Evolutionary conservation across 495 filamentous ascomycete species (phyloP).

Genomic region (Pyronema domesticum): DNA sequence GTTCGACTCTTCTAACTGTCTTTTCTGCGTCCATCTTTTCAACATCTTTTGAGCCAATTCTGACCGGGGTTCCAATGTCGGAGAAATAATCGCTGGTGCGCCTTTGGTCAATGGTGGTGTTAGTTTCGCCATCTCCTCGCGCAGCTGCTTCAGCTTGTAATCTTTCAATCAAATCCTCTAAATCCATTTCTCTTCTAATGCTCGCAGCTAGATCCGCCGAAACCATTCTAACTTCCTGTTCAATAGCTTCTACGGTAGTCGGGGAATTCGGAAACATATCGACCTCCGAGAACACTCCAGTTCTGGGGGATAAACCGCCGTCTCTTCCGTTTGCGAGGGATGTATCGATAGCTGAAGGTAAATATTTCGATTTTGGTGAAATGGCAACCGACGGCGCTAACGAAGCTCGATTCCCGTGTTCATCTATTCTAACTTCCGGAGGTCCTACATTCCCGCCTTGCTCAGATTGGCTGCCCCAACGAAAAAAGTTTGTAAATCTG

Average conservation of each 20-base stretch:
- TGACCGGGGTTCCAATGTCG: constrained; percentile 73
- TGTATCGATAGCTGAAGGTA: constrained; percentile 34
- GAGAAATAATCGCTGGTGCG: constrained; percentile 97
- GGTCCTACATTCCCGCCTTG: constrained; percentile 25
- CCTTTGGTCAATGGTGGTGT: constrained; percentile 23
- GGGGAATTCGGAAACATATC: constrained; percentile 26
- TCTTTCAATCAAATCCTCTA: constrained; percentile 83
- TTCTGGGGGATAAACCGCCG: neutral
- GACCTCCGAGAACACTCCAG: constrained; percentile 19
- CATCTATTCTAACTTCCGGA: constrained; percentile 6
- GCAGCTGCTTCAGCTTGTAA: constrained; percentile 56
- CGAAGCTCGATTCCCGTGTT: constrained; percentile 13
- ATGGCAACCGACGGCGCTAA: too few relatives aligned
- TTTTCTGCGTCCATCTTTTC: constrained; percentile 70
- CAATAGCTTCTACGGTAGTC: constrained; percentile 55
- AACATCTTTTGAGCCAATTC: constrained; percentile 45
- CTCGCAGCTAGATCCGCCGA: constrained; percentile 81
- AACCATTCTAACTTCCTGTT: constrained; percentile 83
- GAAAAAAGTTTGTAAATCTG: constrained; percentile 51
- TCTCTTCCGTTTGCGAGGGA: constrained; percentile 26
- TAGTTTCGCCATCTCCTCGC: constrained; percentile 32
- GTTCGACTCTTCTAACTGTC: constrained; percentile 65
- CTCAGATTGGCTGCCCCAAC: constrained; percentile 43
- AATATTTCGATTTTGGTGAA: constrained; percentile 9
- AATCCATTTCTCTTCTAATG: constrained; percentile 86